phyloP scores from a whole-genome alignment of 1,284 basidiomycete genomes.

The Hemileia vastatrix region DNA sequence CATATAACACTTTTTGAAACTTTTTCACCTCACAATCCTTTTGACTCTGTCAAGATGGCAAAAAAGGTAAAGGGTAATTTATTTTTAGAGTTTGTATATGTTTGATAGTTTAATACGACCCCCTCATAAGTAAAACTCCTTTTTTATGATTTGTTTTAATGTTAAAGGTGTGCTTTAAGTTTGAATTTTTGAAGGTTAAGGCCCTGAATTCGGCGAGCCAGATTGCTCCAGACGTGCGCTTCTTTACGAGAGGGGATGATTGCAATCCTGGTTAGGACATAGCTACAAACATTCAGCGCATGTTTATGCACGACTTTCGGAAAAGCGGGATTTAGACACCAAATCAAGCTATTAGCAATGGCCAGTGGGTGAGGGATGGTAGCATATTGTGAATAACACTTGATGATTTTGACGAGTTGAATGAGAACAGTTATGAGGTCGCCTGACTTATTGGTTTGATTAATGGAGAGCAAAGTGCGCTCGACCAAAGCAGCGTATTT shows the following conservation, averaged over 20 bases:
- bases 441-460: constrained; percentile 97
- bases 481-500: constrained; percentile 88
- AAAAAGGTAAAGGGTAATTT: too few relatives aligned
- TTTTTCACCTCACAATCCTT: too few relatives aligned
- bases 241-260: constrained; percentile 80
- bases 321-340: constrained; percentile 92
- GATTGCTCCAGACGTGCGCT: constrained; percentile 88
- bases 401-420: constrained; percentile 88
- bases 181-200: too few relatives aligned
- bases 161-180: too few relatives aligned
- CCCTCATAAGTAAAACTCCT: too few relatives aligned
- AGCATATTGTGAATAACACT: constrained; percentile 80
- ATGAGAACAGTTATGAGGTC: constrained; percentile 98
- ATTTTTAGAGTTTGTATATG: too few relatives aligned
- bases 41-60: too few relatives aligned
- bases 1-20: too few relatives aligned
- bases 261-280: constrained; percentile 83
- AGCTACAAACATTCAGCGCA: constrained; percentile 86
- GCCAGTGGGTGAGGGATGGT: constrained; percentile 91
- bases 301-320: constrained; percentile 94
- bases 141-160: too few relatives aligned
- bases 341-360: constrained; percentile 86
- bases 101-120: too few relatives aligned
- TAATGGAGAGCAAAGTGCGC: constrained; percentile 81
- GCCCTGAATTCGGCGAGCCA: too few relatives aligned